Evolutionary conservation across 164 flowering plant species (phyloP).

Genomic region (Nymphaea colorata): DNA sequence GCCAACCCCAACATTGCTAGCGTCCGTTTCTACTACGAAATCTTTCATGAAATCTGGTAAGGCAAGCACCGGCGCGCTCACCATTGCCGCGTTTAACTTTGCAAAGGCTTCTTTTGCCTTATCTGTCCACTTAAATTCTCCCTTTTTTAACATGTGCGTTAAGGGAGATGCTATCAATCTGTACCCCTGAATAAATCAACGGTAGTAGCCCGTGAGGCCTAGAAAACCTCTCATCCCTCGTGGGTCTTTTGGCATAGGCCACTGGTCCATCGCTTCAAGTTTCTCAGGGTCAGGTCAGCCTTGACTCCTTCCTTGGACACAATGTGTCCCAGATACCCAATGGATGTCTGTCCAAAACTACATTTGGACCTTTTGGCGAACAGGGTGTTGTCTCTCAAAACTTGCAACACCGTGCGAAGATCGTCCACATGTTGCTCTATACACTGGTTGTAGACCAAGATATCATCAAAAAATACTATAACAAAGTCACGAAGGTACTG

Average conservation of each 20-base stretch:
- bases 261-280: not conserved
- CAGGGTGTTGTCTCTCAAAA: no score
- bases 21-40: not conserved
- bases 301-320: not conserved
- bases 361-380: no score
- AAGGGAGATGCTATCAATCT: not conserved
- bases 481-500: no score
- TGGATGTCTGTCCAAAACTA: no score
- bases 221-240: not conserved
- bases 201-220: not conserved
- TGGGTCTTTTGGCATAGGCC: not conserved
- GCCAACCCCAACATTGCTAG: not conserved
- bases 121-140: not conserved
- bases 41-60: not conserved
- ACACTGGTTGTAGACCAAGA: no score
- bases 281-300: not conserved
- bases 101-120: not conserved
- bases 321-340: not conserved
- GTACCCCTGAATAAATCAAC: not conserved
- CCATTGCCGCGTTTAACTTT: no score
- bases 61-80: not conserved
- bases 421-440: no score
- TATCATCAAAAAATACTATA: no score
- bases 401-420: no score
- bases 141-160: not conserved